phyloP scores from a whole-genome alignment of 768 basidiomycete genomes.

The Tylopilus sp. region DNA sequence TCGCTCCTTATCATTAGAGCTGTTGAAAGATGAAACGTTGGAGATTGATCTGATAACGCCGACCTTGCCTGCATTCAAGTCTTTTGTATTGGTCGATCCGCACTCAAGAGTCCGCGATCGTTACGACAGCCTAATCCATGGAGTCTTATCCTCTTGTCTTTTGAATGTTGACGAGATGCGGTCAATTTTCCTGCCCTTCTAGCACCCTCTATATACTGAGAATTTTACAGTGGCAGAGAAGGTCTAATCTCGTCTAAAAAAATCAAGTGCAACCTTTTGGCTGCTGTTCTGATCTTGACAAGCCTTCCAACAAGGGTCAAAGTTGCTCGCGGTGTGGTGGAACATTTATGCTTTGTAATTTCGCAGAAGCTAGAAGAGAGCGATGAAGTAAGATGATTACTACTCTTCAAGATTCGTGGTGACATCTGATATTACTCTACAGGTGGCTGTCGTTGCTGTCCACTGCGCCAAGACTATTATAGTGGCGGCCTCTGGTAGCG shows the following conservation, averaged over 20 bases:
- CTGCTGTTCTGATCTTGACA: conserved; percentile 81
- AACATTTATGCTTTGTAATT: conserved; percentile 82
- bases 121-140: conserved; percentile 66
- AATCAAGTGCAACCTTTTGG: conserved; percentile 86
- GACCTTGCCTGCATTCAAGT: conserved; percentile 76
- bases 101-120: conserved; percentile 43
- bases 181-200: conserved; percentile 41
- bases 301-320: conserved; percentile 63
- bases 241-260: conserved; percentile 77
- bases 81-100: conserved; percentile 53
- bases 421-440: conserved; percentile 2
- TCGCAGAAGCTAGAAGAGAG: conserved; percentile 72
- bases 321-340: conserved; percentile 71
- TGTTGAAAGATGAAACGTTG: conserved; percentile 83
- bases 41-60: conserved; percentile 78
- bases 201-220: conserved; percentile 3
- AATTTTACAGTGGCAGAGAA: conserved; percentile 61
- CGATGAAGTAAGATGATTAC: conserved; percentile 52
- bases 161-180: conserved; percentile 90
- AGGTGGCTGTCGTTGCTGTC: conserved; percentile 82
- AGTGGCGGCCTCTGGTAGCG: conserved; percentile 64
- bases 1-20: conserved; percentile 40
- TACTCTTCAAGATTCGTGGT: neutral
- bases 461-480: conserved; percentile 89
- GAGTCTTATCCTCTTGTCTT: conserved; percentile 81